Conservation (phyloP, 768 basidiomycete genomes). For the Lactarius pseudohatsudake region DNA sequence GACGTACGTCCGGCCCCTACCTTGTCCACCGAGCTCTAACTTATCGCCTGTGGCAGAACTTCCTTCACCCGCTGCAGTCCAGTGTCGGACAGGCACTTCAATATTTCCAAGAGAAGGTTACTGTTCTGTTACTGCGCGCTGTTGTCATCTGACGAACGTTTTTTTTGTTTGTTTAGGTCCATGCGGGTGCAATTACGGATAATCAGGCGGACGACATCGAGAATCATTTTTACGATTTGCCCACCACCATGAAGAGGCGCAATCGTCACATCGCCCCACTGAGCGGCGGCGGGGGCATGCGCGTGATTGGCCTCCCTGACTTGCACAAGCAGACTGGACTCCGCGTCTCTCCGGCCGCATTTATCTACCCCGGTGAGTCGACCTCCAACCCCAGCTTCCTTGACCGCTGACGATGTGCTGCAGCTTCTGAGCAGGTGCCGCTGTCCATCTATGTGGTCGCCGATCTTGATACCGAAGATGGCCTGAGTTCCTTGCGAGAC, state of each 20-base stretch:
- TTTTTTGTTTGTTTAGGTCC: slow-evolving; percentile 43
- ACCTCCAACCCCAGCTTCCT: not conserved
- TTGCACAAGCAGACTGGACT: slow-evolving; percentile 51
- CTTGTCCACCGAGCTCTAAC: not conserved
- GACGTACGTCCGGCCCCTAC: slow-evolving; percentile 16
- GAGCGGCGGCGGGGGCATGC: slow-evolving; percentile 45
- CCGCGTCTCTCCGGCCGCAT: slow-evolving; percentile 43
- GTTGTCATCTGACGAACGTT: slow-evolving; percentile 2
- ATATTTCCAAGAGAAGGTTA: slow-evolving; percentile 68
- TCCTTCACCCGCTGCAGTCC: slow-evolving; percentile 59
- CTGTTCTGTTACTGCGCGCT: not conserved
- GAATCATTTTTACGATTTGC: slow-evolving; percentile 89
- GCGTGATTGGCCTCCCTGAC: slow-evolving; percentile 55
- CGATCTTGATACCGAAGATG: slow-evolving; percentile 68
- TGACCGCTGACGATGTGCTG: slow-evolving; percentile 31
- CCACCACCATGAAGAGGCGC: slow-evolving; percentile 65
- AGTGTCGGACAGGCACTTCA: slow-evolving; percentile 61
- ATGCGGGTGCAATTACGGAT: slow-evolving; percentile 56
- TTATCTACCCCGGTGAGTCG: slow-evolving; percentile 63
- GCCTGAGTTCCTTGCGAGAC: slow-evolving; percentile 59
- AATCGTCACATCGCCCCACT: slow-evolving; percentile 72
- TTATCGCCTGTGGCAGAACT: slow-evolving; percentile 48
- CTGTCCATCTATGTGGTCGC: slow-evolving; percentile 67
- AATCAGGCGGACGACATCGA: slow-evolving; percentile 50
- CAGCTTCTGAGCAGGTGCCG: slow-evolving; percentile 35